These are phyloP conservation scores for Fusarium redolens DNA, from an alignment of 2,329 filamentous ascomycete genomes.

Conservation along the genomic window DNA sequence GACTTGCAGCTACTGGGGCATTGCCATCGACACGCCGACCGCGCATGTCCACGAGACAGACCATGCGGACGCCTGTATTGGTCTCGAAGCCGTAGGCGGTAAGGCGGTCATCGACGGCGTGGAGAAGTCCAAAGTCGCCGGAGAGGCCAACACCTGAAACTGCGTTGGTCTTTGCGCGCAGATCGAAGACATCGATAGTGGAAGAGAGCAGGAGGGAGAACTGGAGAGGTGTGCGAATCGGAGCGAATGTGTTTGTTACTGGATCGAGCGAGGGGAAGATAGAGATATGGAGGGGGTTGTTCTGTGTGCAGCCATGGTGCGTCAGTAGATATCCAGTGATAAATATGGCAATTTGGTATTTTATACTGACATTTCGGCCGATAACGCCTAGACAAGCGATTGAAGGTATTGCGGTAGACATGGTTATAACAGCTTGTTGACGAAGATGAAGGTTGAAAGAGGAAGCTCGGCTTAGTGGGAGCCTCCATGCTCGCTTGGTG, in stretches of 20 bases:
- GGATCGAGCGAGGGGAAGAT: conserved; percentile 82
- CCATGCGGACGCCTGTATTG: conserved; percentile 92
- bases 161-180: conserved; percentile 78
- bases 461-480: conserved; percentile 34
- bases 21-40: conserved; percentile 66
- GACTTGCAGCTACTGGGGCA: conserved; percentile 31
- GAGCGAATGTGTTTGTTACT: conserved; percentile 61
- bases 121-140: conserved; percentile 90
- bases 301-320: conserved; percentile 69
- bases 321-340: not conserved
- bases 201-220: conserved; percentile 92
- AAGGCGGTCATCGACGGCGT: conserved; percentile 92
- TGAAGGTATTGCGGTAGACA: conserved; percentile 75
- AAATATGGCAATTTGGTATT: not conserved
- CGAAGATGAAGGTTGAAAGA: conserved; percentile 32
- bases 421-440: conserved; percentile 46
- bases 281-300: conserved; percentile 94
- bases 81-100: conserved; percentile 97
- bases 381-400: conserved; percentile 96
- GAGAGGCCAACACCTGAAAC: conserved; percentile 64
- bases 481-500: conserved; percentile 33
- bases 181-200: conserved; percentile 93
- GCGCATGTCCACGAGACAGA: conserved; percentile 91
- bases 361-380: conserved; percentile 80
- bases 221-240: conserved; percentile 80